Evolutionary conservation across 179 eudicot genomes (phyloP).

Genomic region (Beta lomatogona): DNA sequence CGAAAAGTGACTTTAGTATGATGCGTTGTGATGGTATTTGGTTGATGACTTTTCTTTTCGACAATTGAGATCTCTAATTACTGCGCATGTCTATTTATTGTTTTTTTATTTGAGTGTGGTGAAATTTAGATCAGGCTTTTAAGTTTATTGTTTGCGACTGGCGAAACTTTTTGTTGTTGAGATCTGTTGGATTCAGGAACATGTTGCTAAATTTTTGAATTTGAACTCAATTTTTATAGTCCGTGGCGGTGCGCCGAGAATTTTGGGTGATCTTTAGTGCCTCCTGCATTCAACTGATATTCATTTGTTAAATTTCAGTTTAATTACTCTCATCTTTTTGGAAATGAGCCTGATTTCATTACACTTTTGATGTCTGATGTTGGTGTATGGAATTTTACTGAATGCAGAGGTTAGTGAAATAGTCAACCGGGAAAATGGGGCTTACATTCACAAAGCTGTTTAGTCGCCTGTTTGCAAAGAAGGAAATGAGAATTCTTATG

Average conservation of each 20-base stretch:
- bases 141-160: no score
- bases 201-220: background rate
- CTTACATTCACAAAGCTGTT: slow-evolving; percentile 85
- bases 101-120: no score
- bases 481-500: slow-evolving; percentile 91
- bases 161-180: no score
- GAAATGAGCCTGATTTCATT: background rate
- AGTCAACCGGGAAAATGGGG: slow-evolving; percentile 53
- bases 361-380: background rate
- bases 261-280: background rate
- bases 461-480: slow-evolving; percentile 90
- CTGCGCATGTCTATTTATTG: background rate
- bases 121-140: background rate
- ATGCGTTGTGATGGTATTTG: background rate
- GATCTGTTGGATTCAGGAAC: background rate
- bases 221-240: background rate
- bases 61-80: background rate
- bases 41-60: background rate
- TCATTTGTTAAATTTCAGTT: background rate
- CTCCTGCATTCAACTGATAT: background rate
- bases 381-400: background rate
- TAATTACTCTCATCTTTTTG: background rate
- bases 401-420: slow-evolving; percentile 17
- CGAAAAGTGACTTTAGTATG: background rate
- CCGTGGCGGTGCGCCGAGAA: no score